A percentile compares a stretch with the other conserved stretches of the same genome.
Evolutionary conservation across 176 grass and related monocot genomes (phyloP).

Genomic region (Zea mays): DNA sequence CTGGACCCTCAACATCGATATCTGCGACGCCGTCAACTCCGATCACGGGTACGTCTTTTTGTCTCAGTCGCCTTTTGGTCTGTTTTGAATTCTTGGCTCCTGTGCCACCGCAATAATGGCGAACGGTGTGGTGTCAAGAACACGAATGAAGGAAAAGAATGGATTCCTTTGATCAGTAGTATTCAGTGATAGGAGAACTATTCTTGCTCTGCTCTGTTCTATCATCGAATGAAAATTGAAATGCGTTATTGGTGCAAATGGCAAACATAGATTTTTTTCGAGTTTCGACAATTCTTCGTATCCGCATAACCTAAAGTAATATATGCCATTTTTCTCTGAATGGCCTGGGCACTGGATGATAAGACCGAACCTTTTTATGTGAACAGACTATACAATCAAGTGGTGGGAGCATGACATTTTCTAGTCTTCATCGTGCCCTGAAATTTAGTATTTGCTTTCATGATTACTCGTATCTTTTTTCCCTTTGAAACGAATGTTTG

Average conservation of each 20-base stretch:
- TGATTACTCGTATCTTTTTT: not conserved
- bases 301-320: not conserved
- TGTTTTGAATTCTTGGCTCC: conserved; percentile 19
- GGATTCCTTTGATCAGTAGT: not conserved
- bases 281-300: not conserved
- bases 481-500: not conserved
- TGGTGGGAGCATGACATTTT: not conserved
- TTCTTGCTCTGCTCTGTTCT: not conserved
- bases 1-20: conserved; percentile 92
- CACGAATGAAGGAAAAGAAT: not conserved
- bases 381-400: not conserved
- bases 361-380: not conserved
- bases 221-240: not conserved
- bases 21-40: conserved; percentile 77
- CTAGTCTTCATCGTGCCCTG: not conserved
- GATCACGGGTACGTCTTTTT: conserved; percentile 55
- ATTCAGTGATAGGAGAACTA: not conserved
- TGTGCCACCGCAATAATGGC: conserved; percentile 6
- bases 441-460: not conserved
- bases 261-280: not conserved
- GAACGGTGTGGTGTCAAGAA: not conserved
- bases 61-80: not conserved
- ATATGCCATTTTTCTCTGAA: not conserved
- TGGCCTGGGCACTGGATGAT: not conserved
- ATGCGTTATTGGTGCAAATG: not conserved